Conservation (phyloP, 306 rosid species). For the Heteromeles arbutifolia region DNA sequence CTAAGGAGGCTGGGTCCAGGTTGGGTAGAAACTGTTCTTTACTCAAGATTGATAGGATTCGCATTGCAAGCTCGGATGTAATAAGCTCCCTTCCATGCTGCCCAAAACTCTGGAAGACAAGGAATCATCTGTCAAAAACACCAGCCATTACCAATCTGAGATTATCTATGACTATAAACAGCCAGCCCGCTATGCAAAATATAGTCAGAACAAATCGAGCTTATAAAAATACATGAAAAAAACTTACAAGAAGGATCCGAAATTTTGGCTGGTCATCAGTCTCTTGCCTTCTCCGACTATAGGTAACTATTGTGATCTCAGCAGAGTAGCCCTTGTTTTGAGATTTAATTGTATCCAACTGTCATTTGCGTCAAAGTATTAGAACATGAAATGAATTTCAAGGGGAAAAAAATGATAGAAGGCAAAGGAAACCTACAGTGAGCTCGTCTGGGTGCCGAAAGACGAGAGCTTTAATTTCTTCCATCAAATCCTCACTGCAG, state of each 20-base stretch:
- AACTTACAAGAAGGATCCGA: constrained; percentile 89
- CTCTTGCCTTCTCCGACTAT: constrained; percentile 46
- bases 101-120: constrained; percentile 99
- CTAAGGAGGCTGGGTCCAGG: constrained; percentile 50
- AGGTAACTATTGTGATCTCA: constrained; percentile 69
- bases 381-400: constrained; percentile 1
- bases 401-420: background rate
- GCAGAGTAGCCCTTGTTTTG: constrained; percentile 73
- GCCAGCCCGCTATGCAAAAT: background rate
- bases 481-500: constrained; percentile 71
- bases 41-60: constrained; percentile 71
- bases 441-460: constrained; percentile 73
- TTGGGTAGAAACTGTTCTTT: constrained; percentile 62
- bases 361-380: constrained; percentile 10
- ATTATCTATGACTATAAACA: constrained; percentile 26
- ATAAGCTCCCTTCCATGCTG: constrained; percentile 99
- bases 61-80: constrained; percentile 82
- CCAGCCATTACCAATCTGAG: constrained; percentile 86
- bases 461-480: constrained; percentile 68
- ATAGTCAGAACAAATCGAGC: background rate
- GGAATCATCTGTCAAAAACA: constrained; percentile 99
- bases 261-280: constrained; percentile 50
- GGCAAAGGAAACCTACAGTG: constrained; percentile 41
- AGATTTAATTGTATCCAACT: constrained; percentile 66
- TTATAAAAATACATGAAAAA: constrained; percentile 11